Evolutionary conservation across 1,139 yeast genomes (phyloP).

Genomic region (Magnusiomyces suaveolens): DNA sequence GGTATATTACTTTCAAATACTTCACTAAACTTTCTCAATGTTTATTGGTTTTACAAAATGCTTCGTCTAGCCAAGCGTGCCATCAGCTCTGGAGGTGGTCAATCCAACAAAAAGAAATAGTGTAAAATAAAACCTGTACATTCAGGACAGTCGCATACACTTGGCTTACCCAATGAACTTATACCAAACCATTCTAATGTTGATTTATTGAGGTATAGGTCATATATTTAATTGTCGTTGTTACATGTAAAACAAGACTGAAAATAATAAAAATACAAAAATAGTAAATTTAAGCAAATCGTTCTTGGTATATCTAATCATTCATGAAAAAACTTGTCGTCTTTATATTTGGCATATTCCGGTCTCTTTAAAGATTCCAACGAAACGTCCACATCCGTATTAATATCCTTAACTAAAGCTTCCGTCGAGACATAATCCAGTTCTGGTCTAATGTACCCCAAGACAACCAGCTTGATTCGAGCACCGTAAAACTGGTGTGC

Average conservation of each 20-base stretch:
- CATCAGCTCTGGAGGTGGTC: constrained; percentile 7
- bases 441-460: constrained; percentile 91
- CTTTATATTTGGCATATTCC: constrained; percentile 27
- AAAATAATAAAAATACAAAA: no score
- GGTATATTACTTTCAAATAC: constrained; percentile 54
- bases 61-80: constrained; percentile 26
- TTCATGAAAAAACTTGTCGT: constrained; percentile 15
- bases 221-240: no score
- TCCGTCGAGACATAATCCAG: constrained; percentile 77
- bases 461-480: constrained; percentile 49
- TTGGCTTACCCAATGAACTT: no score
- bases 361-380: constrained; percentile 38
- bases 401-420: constrained; percentile 77
- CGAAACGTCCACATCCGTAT: constrained; percentile 68
- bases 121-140: no score
- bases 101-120: not conserved
- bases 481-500: constrained; percentile 70
- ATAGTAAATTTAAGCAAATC: constrained; percentile 1
- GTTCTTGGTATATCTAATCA: not conserved
- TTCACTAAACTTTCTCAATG: constrained; percentile 57
- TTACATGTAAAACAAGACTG: no score
- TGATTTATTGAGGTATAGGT: no score
- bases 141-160: no score
- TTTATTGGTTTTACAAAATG: constrained; percentile 66
- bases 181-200: no score